A percentile compares a stretch with the other conserved stretches of the same genome.
phyloP scores from a whole-genome alignment of 371 early-diverging fungal genomes.

The Mortierella sp. region DNA sequence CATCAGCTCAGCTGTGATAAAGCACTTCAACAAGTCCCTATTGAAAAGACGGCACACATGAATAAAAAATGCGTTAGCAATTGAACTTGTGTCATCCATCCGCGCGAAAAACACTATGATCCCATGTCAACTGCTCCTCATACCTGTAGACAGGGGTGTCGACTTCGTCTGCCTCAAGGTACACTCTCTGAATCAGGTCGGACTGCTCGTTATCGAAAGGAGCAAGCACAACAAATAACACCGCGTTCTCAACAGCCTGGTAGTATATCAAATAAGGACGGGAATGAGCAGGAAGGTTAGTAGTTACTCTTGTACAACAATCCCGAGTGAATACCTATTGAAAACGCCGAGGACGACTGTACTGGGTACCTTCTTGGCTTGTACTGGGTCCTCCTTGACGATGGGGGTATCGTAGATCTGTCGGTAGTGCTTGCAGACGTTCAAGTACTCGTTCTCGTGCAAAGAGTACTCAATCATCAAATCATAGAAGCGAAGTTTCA shows the following conservation, averaged over 20 bases:
- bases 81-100: background rate
- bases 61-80: conserved; percentile 3
- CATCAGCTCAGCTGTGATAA: conserved; percentile 93
- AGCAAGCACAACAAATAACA: conserved; percentile 89
- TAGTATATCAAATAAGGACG: background rate
- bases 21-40: conserved; percentile 87
- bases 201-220: conserved; percentile 97
- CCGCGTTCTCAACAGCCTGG: conserved; percentile 80
- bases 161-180: conserved; percentile 81
- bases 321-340: too few relatives aligned
- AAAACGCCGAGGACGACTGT: background rate
- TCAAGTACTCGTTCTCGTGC: conserved; percentile 91
- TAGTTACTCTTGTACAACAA: background rate
- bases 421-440: conserved; percentile 92
- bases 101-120: background rate
- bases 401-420: conserved; percentile 89
- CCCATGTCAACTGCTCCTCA: conserved; percentile 14
- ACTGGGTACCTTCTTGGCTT: conserved; percentile 77
- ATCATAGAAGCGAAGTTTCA: conserved; percentile 95
- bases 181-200: conserved; percentile 89
- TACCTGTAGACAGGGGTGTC: conserved; percentile 82
- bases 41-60: background rate
- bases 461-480: conserved; percentile 95
- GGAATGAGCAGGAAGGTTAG: background rate
- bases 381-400: conserved; percentile 83